phyloP scores from a whole-genome alignment of 345 rosid species.

The Rhodomyrtus tomentosa region DNA sequence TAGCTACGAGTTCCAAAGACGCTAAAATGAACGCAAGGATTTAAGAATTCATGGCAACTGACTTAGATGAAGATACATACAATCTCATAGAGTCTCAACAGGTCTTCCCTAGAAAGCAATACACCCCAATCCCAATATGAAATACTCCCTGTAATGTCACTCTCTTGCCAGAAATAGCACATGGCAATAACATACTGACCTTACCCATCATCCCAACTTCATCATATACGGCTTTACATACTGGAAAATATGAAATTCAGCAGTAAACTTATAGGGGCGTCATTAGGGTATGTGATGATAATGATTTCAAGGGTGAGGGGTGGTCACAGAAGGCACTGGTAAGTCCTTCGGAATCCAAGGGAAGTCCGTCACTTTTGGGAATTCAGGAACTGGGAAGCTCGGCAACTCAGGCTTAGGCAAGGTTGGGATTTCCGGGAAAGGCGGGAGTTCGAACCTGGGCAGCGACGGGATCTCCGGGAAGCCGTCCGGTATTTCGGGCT shows the following conservation, averaged over 20 bases:
- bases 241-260: neutral
- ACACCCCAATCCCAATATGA: neutral
- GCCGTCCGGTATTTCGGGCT: neutral
- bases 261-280: neutral
- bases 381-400: neutral
- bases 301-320: neutral
- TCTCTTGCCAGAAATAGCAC: neutral
- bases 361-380: neutral
- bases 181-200: neutral
- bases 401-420: neutral
- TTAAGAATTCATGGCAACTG: neutral
- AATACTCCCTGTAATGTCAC: neutral
- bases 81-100: neutral
- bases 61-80: neutral
- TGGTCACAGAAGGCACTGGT: neutral
- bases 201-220: neutral
- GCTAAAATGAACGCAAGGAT: neutral
- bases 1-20: neutral
- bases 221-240: neutral
- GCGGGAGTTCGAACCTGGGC: neutral
- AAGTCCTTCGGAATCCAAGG: neutral
- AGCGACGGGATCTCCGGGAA: neutral
- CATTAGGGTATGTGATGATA: neutral
- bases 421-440: neutral
- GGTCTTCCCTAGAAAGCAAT: neutral